Percentiles rank a stretch among this genome's conserved stretches.
These are phyloP conservation scores for Apostasia shenzhenica DNA, from an alignment of 106 monocot species.

Conservation along the genomic window DNA sequence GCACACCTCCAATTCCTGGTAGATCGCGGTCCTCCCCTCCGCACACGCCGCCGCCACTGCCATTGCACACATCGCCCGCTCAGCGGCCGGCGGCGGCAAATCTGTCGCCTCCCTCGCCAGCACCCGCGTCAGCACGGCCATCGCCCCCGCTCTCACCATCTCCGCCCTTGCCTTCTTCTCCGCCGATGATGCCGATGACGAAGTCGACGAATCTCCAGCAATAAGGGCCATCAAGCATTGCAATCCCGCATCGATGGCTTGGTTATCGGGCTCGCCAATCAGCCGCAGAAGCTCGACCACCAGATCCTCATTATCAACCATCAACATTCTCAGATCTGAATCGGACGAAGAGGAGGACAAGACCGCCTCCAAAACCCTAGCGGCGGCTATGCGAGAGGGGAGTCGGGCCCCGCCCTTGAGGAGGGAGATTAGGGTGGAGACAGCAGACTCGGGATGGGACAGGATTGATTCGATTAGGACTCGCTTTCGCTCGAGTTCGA, in stretches of 20 bases:
- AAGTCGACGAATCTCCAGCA: not conserved
- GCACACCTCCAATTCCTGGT: constrained; percentile 8
- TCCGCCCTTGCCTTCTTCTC: constrained; percentile 7
- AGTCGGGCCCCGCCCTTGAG: not conserved
- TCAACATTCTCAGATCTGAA: constrained; percentile 17
- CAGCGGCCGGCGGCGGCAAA: constrained; percentile 18
- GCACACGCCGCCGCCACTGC: constrained; percentile 25
- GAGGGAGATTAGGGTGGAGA: constrained; percentile 3
- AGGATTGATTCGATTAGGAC: not conserved
- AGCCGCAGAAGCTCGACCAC: constrained; percentile 35
- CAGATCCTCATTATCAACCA: constrained; percentile 24
- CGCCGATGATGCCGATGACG: not conserved
- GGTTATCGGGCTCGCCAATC: constrained; percentile 8
- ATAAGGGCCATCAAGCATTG: constrained; percentile 18
- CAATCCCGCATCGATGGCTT: constrained; percentile 28
- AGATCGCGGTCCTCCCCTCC: constrained; percentile 37
- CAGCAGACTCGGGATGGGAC: constrained; percentile 6
- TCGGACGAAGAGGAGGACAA: constrained; percentile 11
- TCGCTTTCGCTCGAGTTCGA: constrained; percentile 1
- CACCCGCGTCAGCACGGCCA: constrained; percentile 21
- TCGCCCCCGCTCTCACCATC: constrained; percentile 13
- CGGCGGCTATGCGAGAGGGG: constrained; percentile 5
- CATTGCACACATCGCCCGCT: constrained; percentile 30
- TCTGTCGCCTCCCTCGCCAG: constrained; percentile 10
- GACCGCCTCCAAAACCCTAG: constrained; percentile 18